A percentile compares a stretch with the other conserved stretches of the same genome.
Evolutionary conservation across 441 rosid species (phyloP).

Genomic region (Manihot esculenta): DNA sequence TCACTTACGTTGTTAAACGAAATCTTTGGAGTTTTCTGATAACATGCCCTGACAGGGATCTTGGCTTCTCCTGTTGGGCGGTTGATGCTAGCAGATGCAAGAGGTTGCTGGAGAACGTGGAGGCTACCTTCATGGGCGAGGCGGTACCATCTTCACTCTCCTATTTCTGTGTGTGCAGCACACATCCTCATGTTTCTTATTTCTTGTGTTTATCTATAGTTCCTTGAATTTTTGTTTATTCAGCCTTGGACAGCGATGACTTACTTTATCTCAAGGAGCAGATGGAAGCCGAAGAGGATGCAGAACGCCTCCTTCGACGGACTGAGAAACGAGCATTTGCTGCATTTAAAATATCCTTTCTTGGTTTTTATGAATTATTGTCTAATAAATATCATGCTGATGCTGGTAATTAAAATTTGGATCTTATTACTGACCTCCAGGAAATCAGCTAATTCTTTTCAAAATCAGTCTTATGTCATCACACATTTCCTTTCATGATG

Average conservation of each 20-base stretch:
- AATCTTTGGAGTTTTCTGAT: conserved; percentile 56
- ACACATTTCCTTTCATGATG: background rate
- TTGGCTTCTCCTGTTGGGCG: conserved; percentile 59
- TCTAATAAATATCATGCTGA: background rate
- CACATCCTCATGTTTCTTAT: background rate
- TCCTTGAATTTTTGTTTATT: conserved; percentile 37
- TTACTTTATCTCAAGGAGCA: conserved; percentile 97
- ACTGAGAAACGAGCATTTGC: conserved; percentile 99
- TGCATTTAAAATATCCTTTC: conserved; percentile 93
- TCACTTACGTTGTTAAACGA: background rate
- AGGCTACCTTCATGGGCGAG: conserved; percentile 98
- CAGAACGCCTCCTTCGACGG: conserved; percentile 89
- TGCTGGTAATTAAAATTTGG: background rate
- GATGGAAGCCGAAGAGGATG: conserved; percentile 99
- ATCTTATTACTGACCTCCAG: background rate
- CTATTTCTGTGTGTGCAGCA: background rate
- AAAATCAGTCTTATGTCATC: background rate
- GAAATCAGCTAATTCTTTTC: background rate
- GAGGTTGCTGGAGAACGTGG: conserved; percentile 99
- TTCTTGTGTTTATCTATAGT: conserved; percentile 23
- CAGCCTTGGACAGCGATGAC: conserved; percentile 99
- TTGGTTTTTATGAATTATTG: background rate
- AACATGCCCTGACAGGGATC: conserved; percentile 99
- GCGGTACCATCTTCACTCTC: conserved; percentile 51
- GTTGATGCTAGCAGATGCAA: conserved; percentile 89